Conservation (phyloP, 202 grass and related monocot species). For the Eragrostis tef region DNA sequence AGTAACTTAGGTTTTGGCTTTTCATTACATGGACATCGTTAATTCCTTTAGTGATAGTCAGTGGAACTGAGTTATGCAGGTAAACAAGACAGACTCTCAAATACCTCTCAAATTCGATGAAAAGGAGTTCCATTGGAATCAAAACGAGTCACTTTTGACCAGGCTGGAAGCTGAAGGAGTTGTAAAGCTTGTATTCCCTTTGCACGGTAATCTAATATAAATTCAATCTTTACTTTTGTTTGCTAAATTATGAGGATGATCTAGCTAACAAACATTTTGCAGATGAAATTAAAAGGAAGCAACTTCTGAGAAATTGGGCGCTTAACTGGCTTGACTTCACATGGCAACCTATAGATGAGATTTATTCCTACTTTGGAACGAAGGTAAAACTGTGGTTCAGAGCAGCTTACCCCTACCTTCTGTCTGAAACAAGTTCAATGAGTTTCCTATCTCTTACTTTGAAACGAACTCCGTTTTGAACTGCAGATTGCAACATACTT, state of each 20-base stretch:
- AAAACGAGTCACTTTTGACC: constrained; percentile 69
- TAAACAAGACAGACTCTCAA: constrained; percentile 71
- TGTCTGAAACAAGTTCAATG: constrained; percentile 38
- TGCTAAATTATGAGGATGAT: constrained; percentile 23
- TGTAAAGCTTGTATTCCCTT: constrained; percentile 91
- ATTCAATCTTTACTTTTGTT: constrained; percentile 6
- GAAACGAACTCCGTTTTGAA: constrained; percentile 26
- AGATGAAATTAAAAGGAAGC: constrained; percentile 96
- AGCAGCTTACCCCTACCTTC: background rate
- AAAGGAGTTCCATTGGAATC: constrained; percentile 63
- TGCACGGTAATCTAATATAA: constrained; percentile 67
- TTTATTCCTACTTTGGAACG: constrained; percentile 91
- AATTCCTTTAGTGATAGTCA: constrained; percentile 37
- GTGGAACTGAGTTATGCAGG: constrained; percentile 58
- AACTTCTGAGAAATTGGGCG: constrained; percentile 86
- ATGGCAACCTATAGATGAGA: constrained; percentile 95
- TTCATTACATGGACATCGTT: constrained; percentile 12
- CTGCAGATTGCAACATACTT: constrained; percentile 97
- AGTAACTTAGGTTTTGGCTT: too few relatives aligned
- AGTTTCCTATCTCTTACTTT: constrained; percentile 1
- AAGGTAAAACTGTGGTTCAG: constrained; percentile 58
- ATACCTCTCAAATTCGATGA: constrained; percentile 64
- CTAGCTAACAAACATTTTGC: constrained; percentile 15
- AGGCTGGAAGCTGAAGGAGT: constrained; percentile 85
- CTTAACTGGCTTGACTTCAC: constrained; percentile 98